These are phyloP conservation scores for Podila epigama DNA, from an alignment of 192 early-diverging fungal species.

Conservation along the genomic window DNA sequence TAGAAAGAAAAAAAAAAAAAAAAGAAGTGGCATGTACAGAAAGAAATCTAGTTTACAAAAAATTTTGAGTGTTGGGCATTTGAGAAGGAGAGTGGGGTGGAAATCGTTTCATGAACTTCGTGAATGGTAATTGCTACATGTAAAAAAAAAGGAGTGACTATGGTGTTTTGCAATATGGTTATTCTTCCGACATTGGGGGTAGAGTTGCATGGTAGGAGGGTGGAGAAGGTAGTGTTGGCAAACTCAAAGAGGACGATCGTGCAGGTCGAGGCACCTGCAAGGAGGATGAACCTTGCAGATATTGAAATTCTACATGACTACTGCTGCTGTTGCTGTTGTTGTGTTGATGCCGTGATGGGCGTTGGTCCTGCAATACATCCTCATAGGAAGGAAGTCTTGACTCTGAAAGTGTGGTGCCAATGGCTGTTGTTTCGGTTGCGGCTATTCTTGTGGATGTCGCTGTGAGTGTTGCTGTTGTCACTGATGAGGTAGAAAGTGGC, in stretches of 20 bases:
- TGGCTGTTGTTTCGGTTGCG: no score
- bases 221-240: neutral
- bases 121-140: no score
- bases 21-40: neutral
- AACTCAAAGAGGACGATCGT: neutral
- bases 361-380: neutral
- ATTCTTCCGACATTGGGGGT: neutral
- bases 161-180: neutral
- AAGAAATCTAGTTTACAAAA: neutral
- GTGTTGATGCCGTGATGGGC: neutral
- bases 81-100: neutral
- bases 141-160: no score
- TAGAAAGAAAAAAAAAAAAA: neutral
- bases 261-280: neutral
- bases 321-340: no score
- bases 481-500: neutral
- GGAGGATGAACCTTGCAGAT: no score
- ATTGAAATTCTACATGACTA: no score
- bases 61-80: neutral
- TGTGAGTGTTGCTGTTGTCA: neutral
- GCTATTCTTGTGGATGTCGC: neutral
- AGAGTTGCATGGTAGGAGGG: neutral
- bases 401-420: no score
- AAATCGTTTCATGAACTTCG: no score
- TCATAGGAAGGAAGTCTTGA: neutral